These are phyloP conservation scores for Talaromyces sp. DNA, from an alignment of 2,329 filamentous ascomycete species.

Conservation along the genomic window DNA sequence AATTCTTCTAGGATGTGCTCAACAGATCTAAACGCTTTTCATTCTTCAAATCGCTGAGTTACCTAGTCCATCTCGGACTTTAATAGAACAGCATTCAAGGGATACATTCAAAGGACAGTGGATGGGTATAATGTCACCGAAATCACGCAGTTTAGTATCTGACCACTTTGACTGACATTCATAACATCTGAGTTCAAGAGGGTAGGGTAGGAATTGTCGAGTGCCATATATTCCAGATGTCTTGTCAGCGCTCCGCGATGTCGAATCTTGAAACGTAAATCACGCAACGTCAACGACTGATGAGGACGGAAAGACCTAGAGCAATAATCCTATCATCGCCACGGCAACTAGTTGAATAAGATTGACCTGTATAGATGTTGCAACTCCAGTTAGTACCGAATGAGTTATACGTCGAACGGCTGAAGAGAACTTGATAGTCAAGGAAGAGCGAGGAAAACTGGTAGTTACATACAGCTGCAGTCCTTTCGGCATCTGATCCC, in stretches of 20 bases:
- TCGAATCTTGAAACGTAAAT: not conserved
- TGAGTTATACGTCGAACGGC: not conserved
- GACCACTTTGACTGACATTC: too few species aligned
- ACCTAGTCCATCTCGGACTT: too few species aligned
- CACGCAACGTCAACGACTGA: not conserved
- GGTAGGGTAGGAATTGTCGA: too few species aligned
- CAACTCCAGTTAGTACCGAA: not conserved
- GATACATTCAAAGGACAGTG: too few species aligned
- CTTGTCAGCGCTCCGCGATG: not conserved
- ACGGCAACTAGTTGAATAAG: not conserved
- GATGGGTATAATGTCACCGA: too few species aligned
- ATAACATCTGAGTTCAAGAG: too few species aligned
- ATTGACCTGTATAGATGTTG: not conserved
- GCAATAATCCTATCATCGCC: not conserved
- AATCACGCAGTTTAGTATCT: too few species aligned
- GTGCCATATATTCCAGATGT: not conserved
- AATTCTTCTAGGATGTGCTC: too few species aligned
- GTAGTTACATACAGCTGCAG: not conserved
- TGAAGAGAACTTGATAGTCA: not conserved
- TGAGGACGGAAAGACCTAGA: not conserved
- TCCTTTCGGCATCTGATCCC: not conserved
- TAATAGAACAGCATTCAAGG: too few species aligned
- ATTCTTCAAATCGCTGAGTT: too few species aligned
- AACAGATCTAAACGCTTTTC: too few species aligned
- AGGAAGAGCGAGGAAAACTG: not conserved